phyloP scores from a whole-genome alignment of 345 rosid species.

The Acer negundo region DNA sequence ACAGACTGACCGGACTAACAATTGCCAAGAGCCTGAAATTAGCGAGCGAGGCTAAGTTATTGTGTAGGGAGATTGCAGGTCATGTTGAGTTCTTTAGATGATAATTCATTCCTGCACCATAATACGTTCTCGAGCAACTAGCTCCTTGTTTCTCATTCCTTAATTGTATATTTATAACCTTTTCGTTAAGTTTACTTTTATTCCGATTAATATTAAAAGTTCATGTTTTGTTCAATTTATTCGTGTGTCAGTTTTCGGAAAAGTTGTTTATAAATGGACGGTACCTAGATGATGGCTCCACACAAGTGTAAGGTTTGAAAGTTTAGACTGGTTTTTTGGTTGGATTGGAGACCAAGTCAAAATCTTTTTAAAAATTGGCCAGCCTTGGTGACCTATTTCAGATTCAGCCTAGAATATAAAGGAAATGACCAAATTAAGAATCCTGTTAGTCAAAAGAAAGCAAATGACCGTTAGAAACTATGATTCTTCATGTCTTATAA shows the following conservation, averaged over 20 bases:
- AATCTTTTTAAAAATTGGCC: not conserved
- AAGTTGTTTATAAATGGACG: not conserved
- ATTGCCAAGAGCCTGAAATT: constrained; percentile 65
- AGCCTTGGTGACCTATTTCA: not conserved
- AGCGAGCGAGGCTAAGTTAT: constrained; percentile 60
- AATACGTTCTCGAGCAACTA: not conserved
- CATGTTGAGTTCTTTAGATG: constrained; percentile 74
- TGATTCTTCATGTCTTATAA: not conserved
- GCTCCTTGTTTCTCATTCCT: not conserved
- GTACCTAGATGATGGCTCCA: not conserved
- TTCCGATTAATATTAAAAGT: not conserved
- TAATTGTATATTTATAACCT: not conserved
- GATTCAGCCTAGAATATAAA: not conserved
- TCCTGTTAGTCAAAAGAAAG: not conserved
- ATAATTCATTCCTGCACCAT: constrained; percentile 8
- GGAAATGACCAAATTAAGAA: not conserved
- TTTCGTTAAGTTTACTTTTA: not conserved
- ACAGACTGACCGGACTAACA: constrained; percentile 63
- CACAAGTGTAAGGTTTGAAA: constrained; percentile 8
- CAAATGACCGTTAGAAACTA: not conserved
- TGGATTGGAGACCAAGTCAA: constrained; percentile 13
- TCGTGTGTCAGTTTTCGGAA: too few relatives aligned
- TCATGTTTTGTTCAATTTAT: too few relatives aligned
- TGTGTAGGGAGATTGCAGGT: constrained; percentile 85
- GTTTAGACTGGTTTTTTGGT: not conserved